A percentile compares a stretch with the other conserved stretches of the same genome.
These are phyloP conservation scores for Cyclotella baltica DNA, from an alignment of 108 stramenopile species.

Conservation along the genomic window DNA sequence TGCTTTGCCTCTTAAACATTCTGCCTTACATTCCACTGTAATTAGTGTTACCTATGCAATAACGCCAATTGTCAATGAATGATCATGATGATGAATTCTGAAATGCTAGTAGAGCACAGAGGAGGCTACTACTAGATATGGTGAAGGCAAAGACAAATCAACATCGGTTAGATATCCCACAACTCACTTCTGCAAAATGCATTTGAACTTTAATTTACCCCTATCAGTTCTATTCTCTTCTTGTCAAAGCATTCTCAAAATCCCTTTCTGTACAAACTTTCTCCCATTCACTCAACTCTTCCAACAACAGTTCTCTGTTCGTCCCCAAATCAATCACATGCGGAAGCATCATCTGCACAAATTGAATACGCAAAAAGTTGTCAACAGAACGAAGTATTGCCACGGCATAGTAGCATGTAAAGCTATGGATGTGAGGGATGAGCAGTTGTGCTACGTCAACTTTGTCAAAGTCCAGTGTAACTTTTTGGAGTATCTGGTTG, in stretches of 20 bases:
- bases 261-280: conserved; percentile 10
- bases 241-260: neutral
- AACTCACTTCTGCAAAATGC: too few relatives aligned
- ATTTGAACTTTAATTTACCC: too few relatives aligned
- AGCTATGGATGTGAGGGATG: conserved; percentile 2
- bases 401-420: conserved; percentile 9
- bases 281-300: conserved; percentile 15
- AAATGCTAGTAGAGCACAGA: too few relatives aligned
- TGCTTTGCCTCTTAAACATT: too few relatives aligned
- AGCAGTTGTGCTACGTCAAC: neutral
- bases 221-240: neutral
- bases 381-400: conserved; percentile 5
- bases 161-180: too few relatives aligned
- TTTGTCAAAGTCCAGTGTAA: conserved; percentile 6
- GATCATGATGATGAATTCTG: too few relatives aligned
- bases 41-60: too few relatives aligned
- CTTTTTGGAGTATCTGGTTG: neutral
- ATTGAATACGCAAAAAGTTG: conserved; percentile 3
- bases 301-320: neutral
- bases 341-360: conserved; percentile 12
- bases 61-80: too few relatives aligned
- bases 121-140: too few relatives aligned
- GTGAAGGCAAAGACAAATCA: too few relatives aligned
- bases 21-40: too few relatives aligned
- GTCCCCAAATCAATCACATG: neutral